Percentiles rank a stretch among this genome's conserved stretches.
phyloP scores from a whole-genome alignment of 75 land plant species.

The Sequoia sempervirens region DNA sequence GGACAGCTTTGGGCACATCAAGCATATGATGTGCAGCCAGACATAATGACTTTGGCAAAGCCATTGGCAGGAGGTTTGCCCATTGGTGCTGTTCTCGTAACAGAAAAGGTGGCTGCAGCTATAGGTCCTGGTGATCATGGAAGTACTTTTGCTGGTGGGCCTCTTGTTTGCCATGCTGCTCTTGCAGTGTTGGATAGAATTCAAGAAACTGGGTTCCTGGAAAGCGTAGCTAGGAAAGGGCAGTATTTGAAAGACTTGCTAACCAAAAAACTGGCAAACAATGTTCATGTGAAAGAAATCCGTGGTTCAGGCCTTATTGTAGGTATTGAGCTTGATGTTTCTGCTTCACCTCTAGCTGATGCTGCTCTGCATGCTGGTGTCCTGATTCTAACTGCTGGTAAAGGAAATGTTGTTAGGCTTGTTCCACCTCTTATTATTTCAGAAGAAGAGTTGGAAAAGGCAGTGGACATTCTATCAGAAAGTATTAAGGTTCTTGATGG shows the following conservation, averaged over 20 bases:
- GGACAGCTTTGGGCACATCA: constrained; percentile 92
- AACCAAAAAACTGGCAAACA: constrained; percentile 35
- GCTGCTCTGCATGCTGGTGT: constrained; percentile 70
- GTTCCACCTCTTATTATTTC: constrained; percentile 87
- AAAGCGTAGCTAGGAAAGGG: constrained; percentile 67
- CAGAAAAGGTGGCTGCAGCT: constrained; percentile 63
- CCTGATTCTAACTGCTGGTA: constrained; percentile 76
- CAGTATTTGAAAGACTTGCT: constrained; percentile 45
- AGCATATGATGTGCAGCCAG: constrained; percentile 67
- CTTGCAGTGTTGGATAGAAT: constrained; percentile 72
- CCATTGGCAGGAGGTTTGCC: constrained; percentile 96
- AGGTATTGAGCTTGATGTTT: constrained; percentile 77
- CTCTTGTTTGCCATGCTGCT: constrained; percentile 80
- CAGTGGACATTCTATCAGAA: constrained; percentile 45
- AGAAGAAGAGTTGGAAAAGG: constrained; percentile 56
- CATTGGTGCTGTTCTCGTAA: constrained; percentile 78
- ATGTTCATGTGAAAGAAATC: constrained; percentile 73
- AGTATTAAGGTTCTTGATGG: constrained; percentile 42
- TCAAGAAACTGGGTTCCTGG: constrained; percentile 60
- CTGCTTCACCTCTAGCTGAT: constrained; percentile 62
- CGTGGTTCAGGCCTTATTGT: constrained; percentile 81
- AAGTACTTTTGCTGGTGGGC: constrained; percentile 91
- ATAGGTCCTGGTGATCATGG: constrained; percentile 82
- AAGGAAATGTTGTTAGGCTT: constrained; percentile 76
- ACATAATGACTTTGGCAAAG: constrained; percentile 94